Evolutionary conservation across 2,329 filamentous ascomycete genomes (phyloP).

Genomic region (Graphilbum sp.): DNA sequence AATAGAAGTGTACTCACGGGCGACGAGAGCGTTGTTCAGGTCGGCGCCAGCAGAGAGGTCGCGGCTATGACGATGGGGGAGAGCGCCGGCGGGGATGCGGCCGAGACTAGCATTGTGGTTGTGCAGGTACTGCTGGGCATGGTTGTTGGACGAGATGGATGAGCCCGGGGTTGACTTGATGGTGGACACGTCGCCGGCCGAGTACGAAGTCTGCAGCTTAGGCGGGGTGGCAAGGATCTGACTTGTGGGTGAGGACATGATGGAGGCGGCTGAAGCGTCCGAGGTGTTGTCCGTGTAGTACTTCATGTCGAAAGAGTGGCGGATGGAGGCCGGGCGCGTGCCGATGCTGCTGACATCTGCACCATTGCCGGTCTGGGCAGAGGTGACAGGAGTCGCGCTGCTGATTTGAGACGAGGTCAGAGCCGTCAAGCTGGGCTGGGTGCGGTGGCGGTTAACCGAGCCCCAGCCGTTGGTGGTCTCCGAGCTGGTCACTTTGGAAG

Average conservation of each 20-base stretch:
- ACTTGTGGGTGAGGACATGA: conserved; percentile 30
- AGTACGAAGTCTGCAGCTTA: conserved; percentile 77
- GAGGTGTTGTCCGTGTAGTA: conserved; percentile 29
- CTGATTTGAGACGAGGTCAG: conserved; percentile 23
- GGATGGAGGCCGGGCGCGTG: conserved; percentile 30
- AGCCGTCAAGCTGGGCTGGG: conserved; percentile 40
- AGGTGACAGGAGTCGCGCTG: conserved; percentile 18
- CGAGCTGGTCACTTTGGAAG: conserved; percentile 48
- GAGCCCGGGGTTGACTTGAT: conserved; percentile 51
- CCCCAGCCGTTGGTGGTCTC: conserved; percentile 43
- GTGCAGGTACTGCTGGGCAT: conserved; percentile 48
- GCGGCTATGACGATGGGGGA: conserved; percentile 54
- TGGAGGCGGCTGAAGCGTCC: conserved; percentile 23
- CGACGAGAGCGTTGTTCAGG: conserved; percentile 16
- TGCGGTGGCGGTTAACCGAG: conserved; percentile 51
- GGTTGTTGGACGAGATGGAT: conserved; percentile 32
- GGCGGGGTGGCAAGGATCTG: conserved; percentile 46
- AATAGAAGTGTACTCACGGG: conserved; percentile 40
- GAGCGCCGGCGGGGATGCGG: conserved; percentile 52
- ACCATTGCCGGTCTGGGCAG: conserved; percentile 19
- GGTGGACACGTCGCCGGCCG: conserved; percentile 75
- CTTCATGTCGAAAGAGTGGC: conserved; percentile 43
- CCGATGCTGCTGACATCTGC: conserved; percentile 30
- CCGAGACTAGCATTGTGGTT: conserved; percentile 73
- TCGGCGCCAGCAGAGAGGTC: conserved; percentile 43